A percentile compares a stretch with the other conserved stretches of the same genome.
Evolutionary conservation across 2,329 filamentous ascomycete species (phyloP).

Genomic region (Teratosphaeria nubilosa): DNA sequence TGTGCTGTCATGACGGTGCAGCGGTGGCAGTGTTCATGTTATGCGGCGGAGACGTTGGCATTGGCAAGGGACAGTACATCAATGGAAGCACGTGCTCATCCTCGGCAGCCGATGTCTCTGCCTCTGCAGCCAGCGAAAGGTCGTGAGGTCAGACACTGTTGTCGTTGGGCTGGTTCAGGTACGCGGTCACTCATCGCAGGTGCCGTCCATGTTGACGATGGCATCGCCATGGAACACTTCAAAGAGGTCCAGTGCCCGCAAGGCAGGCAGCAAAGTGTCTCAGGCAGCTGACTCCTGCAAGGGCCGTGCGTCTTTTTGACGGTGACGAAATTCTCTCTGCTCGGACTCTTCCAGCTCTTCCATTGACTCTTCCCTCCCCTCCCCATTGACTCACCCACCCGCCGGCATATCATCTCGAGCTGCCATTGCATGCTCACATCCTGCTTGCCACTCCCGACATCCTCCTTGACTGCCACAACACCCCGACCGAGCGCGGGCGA

Average conservation of each 20-base stretch:
- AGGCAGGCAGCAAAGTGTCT: no score
- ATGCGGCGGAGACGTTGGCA: no score
- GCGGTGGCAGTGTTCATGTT: no score
- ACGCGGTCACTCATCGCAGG: no score
- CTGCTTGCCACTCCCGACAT: not conserved
- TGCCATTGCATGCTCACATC: not conserved
- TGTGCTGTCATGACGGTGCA: no score
- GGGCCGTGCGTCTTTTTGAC: not conserved
- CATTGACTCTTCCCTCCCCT: not conserved
- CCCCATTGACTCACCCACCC: not conserved
- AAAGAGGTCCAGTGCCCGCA: no score
- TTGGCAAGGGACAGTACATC: no score
- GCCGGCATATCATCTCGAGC: not conserved
- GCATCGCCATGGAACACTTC: no score
- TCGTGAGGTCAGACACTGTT: no score
- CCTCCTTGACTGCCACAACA: not conserved
- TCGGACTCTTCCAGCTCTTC: not conserved
- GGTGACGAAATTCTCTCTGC: not conserved
- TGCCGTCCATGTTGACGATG: no score
- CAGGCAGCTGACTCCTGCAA: no score
- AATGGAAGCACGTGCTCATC: not conserved
- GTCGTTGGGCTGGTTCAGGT: no score
- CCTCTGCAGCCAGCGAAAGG: not conserved
- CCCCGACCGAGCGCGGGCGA: not conserved
- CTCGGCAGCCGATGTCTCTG: not conserved